A percentile compares a stretch with the other conserved stretches of the same genome.
These are phyloP conservation scores for Thuidium tamariscinum DNA, from an alignment of 225 moss, liverwort and hornwort species.

Conservation along the genomic window DNA sequence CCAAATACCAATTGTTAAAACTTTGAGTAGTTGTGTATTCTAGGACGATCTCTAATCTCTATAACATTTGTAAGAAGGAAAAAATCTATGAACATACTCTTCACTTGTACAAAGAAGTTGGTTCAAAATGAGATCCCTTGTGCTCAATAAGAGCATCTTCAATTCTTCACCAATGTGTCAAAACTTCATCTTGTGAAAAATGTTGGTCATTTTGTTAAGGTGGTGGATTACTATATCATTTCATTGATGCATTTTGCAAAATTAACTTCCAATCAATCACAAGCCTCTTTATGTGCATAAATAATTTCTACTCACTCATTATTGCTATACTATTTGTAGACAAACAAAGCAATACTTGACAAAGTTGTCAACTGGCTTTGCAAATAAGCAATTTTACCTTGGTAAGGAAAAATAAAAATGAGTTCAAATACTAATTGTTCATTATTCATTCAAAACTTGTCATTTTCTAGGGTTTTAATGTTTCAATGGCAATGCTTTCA, in stretches of 20 bases:
- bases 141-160: accelerated
- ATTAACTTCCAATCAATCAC: background rate
- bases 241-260: background rate
- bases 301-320: background rate
- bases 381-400: background rate
- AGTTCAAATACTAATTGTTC: background rate
- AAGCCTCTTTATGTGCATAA: background rate
- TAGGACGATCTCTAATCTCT: no score
- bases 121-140: background rate
- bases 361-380: background rate
- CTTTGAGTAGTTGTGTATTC: no score
- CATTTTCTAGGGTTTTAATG: background rate
- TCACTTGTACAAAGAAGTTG: background rate
- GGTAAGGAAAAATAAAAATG: background rate
- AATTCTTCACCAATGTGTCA: background rate
- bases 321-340: background rate
- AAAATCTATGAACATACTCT: no score
- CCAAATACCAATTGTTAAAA: no score
- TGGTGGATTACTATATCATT: background rate
- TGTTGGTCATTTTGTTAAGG: background rate
- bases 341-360: background rate
- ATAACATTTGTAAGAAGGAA: accelerated
- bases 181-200: background rate
- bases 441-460: background rate
- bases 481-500: background rate